Conservation (phyloP, 1,139 yeast species). For the Dujonia santamariae region DNA sequence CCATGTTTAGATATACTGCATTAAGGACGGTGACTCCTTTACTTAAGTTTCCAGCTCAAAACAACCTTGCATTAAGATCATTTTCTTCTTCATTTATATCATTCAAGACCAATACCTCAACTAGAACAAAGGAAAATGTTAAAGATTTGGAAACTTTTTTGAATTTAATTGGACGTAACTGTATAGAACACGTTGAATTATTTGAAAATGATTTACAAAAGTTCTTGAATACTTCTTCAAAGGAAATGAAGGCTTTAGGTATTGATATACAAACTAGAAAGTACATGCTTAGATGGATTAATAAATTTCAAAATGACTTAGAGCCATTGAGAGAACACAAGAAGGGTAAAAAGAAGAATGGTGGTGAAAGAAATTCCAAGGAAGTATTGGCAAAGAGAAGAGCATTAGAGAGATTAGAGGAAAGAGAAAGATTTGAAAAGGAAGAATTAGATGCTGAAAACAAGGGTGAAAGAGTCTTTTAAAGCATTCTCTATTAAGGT, state of each 20-base stretch:
- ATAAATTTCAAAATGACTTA: slow-evolving; percentile 53
- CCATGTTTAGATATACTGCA: slow-evolving; percentile 3
- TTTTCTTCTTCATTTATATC: slow-evolving; percentile 16
- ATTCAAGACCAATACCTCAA: slow-evolving; percentile 34
- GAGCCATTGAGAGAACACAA: slow-evolving; percentile 57
- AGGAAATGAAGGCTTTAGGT: slow-evolving; percentile 72
- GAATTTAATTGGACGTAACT: slow-evolving; percentile 70
- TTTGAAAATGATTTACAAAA: slow-evolving; percentile 75
- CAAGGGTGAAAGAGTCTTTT: slow-evolving; percentile 20
- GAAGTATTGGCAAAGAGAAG: slow-evolving; percentile 66
- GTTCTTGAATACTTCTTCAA: slow-evolving; percentile 56
- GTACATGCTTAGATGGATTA: slow-evolving; percentile 53
- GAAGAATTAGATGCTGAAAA: slow-evolving; percentile 19
- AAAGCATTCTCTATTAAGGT: too few species aligned
- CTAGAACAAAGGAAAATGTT: slow-evolving; percentile 49
- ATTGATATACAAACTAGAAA: slow-evolving; percentile 71
- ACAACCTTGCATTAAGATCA: slow-evolving; percentile 9
- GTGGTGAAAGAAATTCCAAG: slow-evolving; percentile 83
- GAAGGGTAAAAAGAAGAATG: slow-evolving; percentile 73
- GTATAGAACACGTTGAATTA: slow-evolving; percentile 61
- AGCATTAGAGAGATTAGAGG: slow-evolving; percentile 54
- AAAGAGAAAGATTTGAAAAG: slow-evolving; percentile 28
- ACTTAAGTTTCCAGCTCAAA: neutral
- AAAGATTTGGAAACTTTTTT: slow-evolving; percentile 77
- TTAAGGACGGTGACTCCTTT: slow-evolving; percentile 3